Evolutionary conservation across 2,329 filamentous ascomycete species (phyloP).

Genomic region (Ophiostoma montium): DNA sequence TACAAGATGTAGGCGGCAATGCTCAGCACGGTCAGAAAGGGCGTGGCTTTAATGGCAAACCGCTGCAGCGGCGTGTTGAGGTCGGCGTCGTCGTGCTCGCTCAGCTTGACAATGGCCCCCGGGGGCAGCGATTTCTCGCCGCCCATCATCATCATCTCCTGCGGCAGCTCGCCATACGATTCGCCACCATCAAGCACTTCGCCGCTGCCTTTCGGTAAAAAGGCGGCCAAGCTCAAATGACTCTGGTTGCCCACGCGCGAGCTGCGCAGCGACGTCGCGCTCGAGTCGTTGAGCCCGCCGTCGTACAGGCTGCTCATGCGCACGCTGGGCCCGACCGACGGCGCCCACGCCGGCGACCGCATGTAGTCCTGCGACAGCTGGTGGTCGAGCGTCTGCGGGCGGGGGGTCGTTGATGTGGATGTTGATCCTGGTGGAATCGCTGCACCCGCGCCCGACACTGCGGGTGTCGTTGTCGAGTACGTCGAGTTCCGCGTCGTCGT

Average conservation of each 20-base stretch:
- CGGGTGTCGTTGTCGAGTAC: constrained; percentile 1
- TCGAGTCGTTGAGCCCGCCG: constrained; percentile 9
- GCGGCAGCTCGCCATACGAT: constrained; percentile 12
- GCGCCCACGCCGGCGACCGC: constrained; percentile 8
- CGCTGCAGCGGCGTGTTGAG: constrained; percentile 28
- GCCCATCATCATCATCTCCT: no score
- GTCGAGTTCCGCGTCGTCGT: neutral
- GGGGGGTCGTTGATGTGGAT: constrained; percentile 7
- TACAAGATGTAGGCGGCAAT: constrained; percentile 27
- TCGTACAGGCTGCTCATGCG: constrained; percentile 12
- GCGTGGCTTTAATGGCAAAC: constrained; percentile 23
- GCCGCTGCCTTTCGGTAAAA: constrained; percentile 19
- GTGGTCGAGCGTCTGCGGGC: constrained; percentile 5
- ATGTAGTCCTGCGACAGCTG: constrained; percentile 9
- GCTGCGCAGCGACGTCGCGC: constrained; percentile 9
- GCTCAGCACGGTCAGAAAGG: constrained; percentile 26
- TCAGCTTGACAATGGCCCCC: constrained; percentile 24
- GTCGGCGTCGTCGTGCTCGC: constrained; percentile 30
- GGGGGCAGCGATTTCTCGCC: constrained; percentile 21
- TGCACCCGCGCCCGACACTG: no score
- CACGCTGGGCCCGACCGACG: constrained; percentile 9
- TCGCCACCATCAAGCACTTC: neutral
- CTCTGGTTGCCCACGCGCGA: constrained; percentile 23
- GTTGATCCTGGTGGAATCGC: no score
- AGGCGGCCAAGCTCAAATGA: constrained; percentile 27